Base-by-base conservation (phyloP, 1,284 basidiomycete genomes). In the Ceratobasidium papillatum region DNA sequence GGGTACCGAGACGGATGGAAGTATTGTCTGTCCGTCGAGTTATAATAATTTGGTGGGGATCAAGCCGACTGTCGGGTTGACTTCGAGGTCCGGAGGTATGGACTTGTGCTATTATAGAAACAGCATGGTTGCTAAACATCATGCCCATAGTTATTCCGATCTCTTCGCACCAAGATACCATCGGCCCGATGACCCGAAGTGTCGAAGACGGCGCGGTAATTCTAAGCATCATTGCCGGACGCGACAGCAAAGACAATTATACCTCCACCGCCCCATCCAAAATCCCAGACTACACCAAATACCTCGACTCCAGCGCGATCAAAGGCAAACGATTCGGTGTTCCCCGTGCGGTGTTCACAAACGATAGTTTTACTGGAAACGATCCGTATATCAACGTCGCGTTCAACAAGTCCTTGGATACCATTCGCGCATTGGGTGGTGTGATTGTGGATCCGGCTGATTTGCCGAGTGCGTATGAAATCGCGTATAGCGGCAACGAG, bases 401-500 rank as follows among this genome's bases (percentile, higher is more conserved):
- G 3, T 90, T 90, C 76, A 85, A 88, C 65, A 75, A 83, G 47
- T 87, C 88, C 0, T 78, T 90, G 43, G 77, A 82, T 17, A 85
- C 82, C 0, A 84, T 91, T 36, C 80, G 82, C 49, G 77, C 78
- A 0, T 83, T 91, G 1, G 89, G 90, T 5, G 89, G 89, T 0
- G 88, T 86, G 0, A 80, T 91, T 17, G 83, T 91, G 3, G 90
- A 90, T 79, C 88, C 88, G 2, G 89, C 88, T 1, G 86, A 90
- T 78, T 79, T 90, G 14, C 88, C 89, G 0, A 86, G 84, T 49
- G 87, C 86, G 4, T 83, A 86, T 5, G 88, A 89, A 65, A 84
- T 90, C 25, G n/a, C 43, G 58, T 81, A 4, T 36, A 14, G 79
- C 78, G 8, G 87, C 85, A 88, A 87, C 74, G 89, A 90, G 78